A percentile compares a stretch with the other conserved stretches of the same genome.
phyloP scores from a whole-genome alignment of 192 early-diverging fungal species.

The Coemansia furcata region DNA sequence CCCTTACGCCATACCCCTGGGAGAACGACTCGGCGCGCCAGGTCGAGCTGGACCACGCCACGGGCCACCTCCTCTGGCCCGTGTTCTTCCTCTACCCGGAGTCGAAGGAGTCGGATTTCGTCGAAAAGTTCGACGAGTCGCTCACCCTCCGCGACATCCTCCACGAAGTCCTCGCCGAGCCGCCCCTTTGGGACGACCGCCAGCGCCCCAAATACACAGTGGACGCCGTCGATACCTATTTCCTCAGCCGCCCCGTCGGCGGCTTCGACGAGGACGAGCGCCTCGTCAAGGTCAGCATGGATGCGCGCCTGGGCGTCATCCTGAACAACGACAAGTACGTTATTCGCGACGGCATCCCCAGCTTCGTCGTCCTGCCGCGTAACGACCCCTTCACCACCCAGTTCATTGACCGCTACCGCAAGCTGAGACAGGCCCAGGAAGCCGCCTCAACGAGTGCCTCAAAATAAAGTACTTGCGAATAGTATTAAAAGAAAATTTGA shows the following conservation, averaged over 20 bases:
- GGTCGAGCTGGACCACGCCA: slow-evolving; percentile 57
- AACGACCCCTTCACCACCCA: slow-evolving; percentile 57
- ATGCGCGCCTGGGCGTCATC: slow-evolving; percentile 62
- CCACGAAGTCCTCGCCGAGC: slow-evolving; percentile 71
- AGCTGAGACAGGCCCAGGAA: slow-evolving; percentile 35
- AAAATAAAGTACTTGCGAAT: not conserved
- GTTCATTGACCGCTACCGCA: slow-evolving; percentile 64
- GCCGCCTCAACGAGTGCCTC: slow-evolving; percentile 10
- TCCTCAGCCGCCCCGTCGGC: slow-evolving; percentile 59
- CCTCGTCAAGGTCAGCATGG: slow-evolving; percentile 64
- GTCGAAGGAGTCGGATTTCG: slow-evolving; percentile 83
- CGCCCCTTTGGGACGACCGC: slow-evolving; percentile 81
- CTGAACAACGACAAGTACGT: slow-evolving; percentile 65
- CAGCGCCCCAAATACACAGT: slow-evolving; percentile 60
- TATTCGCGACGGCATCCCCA: slow-evolving; percentile 80
- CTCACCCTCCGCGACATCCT: slow-evolving; percentile 83
- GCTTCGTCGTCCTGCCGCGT: slow-evolving; percentile 84
- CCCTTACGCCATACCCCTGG: too few relatives aligned
- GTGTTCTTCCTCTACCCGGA: slow-evolving; percentile 96
- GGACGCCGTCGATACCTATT: slow-evolving; percentile 75
- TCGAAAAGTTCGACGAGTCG: slow-evolving; percentile 81
- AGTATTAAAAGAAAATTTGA: not conserved
- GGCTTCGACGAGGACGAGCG: slow-evolving; percentile 56
- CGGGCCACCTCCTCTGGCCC: slow-evolving; percentile 72
- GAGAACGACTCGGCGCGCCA: slow-evolving; percentile 51